Base-by-base conservation (phyloP, 2,329 filamentous ascomycete species). In the Phyllosticta paracitricarpa region DNA sequence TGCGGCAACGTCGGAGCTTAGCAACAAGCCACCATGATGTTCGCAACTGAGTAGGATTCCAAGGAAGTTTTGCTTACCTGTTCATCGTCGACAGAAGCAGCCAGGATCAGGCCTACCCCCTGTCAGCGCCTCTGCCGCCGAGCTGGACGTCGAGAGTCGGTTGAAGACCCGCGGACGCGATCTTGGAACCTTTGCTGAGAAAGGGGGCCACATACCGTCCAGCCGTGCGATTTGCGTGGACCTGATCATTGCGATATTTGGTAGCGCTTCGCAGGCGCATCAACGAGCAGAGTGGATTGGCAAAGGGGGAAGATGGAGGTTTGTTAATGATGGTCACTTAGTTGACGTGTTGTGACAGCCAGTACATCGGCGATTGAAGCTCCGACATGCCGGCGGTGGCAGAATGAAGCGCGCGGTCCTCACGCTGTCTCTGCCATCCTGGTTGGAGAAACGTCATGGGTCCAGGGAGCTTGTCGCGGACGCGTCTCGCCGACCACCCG, bases 191-290 rank as follows among this genome's bases (percentile, higher is more conserved):
- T 54, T 24, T 48, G 40, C 40, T 48, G 48, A 51, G 56, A 24
- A 30, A 26, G 62, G 55, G 52, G 54, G 40, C 48, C 10, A 66
- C 76, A 65, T 73, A 94, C 91, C 93, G 78, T 97, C 94, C 58
- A 97, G 84, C 76, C 94, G 84, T 66, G 91, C 88, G 78, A 99
- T 96, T 78, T 96, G 90, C 59, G 93, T 99, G 70, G 92, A 94
- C 75, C 84, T 85, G 70, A 96, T 93, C 91, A 93, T 94, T 56
- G 4, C 58, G 56, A 25, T 51, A 35, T 12, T 51, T 7, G 24
- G 56, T 30, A 30, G 52, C 25, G 51, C 56, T 54, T 55, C 22
- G 12, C 33, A 14, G 19, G 56, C 60, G 60, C 60, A 51, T 53
- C 56, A 51, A 62, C 56, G 17, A 58, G 48, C n/a, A 19, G 52